Evolutionary conservation across 1,284 basidiomycete species (phyloP).

Genomic region (Pseudozyma tsukubaensis): DNA sequence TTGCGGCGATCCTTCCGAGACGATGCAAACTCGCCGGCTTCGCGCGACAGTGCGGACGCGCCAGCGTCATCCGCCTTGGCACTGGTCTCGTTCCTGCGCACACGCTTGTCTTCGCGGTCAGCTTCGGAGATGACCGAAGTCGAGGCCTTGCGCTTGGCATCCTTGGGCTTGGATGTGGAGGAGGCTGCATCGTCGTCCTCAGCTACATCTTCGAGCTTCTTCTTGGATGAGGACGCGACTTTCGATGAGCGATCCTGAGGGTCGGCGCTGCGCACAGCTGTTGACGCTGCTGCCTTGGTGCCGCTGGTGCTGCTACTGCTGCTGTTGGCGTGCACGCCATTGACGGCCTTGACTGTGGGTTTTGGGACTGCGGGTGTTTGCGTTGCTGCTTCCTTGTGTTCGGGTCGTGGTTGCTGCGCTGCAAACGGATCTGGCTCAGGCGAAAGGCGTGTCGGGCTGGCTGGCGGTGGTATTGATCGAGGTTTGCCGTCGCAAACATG

Average conservation of each 20-base stretch:
- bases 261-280: slow-evolving; percentile 15
- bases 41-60: slow-evolving; percentile 13
- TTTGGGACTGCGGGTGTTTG: slow-evolving; percentile 31
- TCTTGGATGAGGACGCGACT: slow-evolving; percentile 56
- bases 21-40: slow-evolving; percentile 9
- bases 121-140: slow-evolving; percentile 28
- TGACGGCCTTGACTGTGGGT: slow-evolving; percentile 18
- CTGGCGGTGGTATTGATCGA: slow-evolving; percentile 36
- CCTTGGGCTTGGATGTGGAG: slow-evolving; percentile 28
- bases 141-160: slow-evolving; percentile 54
- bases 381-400: slow-evolving; percentile 41
- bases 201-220: slow-evolving; percentile 49
- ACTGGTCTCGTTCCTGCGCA: slow-evolving; percentile 20
- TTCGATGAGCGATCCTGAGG: slow-evolving; percentile 31
- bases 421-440: slow-evolving; percentile 48
- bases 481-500: slow-evolving; percentile 63
- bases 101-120: slow-evolving; percentile 52
- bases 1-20: slow-evolving; percentile 34
- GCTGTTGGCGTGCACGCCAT: slow-evolving; percentile 24
- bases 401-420: slow-evolving; percentile 20
- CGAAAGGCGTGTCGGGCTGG: slow-evolving; percentile 44
- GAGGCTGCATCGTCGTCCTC: slow-evolving; percentile 26
- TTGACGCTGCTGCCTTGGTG: slow-evolving; percentile 8
- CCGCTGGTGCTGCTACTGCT: neutral
- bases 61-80: slow-evolving; percentile 26